phyloP scores from a whole-genome alignment of 179 eudicot species.

The Camellia oleifera region DNA sequence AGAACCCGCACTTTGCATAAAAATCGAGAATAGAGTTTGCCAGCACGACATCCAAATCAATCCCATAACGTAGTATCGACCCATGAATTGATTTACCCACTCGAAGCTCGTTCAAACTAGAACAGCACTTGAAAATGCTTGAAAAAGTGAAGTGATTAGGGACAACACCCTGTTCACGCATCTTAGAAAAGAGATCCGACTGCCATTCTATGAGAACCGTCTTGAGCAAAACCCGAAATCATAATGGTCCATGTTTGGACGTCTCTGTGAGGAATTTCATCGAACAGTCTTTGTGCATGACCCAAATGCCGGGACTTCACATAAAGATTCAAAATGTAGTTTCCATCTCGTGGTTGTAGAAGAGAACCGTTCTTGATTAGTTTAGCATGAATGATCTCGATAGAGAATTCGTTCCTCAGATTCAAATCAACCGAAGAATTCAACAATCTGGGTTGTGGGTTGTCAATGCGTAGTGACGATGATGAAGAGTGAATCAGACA shows the following conservation, averaged over 20 bases:
- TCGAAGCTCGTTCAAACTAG: constrained; percentile 34
- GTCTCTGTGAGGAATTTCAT: constrained; percentile 68
- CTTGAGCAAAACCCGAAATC: constrained; percentile 59
- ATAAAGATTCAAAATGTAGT: constrained; percentile 55
- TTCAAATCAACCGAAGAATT: constrained; percentile 30
- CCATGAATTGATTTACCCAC: constrained; percentile 66
- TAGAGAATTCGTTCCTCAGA: constrained; percentile 24
- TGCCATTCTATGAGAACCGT: constrained; percentile 37
- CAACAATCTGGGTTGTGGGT: constrained; percentile 21
- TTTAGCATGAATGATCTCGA: constrained; percentile 42
- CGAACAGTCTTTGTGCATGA: constrained; percentile 64
- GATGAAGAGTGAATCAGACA: constrained; percentile 16
- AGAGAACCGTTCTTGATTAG: constrained; percentile 47
- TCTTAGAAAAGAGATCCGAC: constrained; percentile 45
- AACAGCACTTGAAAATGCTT: constrained; percentile 73
- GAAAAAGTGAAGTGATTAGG: constrained; percentile 79
- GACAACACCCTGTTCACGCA: constrained; percentile 48
- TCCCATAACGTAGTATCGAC: constrained; percentile 51
- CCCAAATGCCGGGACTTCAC: constrained; percentile 33
- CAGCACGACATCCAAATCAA: constrained; percentile 55
- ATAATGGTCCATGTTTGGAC: constrained; percentile 75
- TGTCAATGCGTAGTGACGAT: constrained; percentile 10
- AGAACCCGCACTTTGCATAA: constrained; percentile 56
- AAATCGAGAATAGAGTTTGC: constrained; percentile 68
- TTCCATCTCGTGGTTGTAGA: constrained; percentile 33